Evolutionary conservation across 2,329 filamentous ascomycete species (phyloP).

Genomic region (Aureobasidium uvarum): DNA sequence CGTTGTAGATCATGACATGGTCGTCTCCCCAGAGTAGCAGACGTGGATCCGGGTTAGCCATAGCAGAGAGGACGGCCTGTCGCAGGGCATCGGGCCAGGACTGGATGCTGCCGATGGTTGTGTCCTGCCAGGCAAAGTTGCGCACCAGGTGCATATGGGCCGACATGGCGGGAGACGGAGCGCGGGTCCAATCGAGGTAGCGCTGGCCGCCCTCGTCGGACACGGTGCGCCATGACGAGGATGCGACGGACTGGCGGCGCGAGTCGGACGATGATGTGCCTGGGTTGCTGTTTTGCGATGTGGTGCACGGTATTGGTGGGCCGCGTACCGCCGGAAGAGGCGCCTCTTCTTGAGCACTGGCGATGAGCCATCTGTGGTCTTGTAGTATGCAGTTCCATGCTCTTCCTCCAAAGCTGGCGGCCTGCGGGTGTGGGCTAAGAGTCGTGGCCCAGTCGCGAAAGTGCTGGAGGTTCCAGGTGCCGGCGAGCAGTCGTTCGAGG

Average conservation of each 20-base stretch:
- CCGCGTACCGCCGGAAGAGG: no score
- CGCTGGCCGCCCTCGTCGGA: slow-evolving; percentile 16
- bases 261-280: slow-evolving; percentile 9
- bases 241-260: slow-evolving; percentile 1
- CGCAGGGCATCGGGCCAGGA: slow-evolving; percentile 34
- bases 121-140: slow-evolving; percentile 35
- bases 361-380: slow-evolving; percentile 12
- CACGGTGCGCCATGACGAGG: slow-evolving; percentile 23
- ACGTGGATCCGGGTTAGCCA: slow-evolving; percentile 36
- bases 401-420: background rate
- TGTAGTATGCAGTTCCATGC: slow-evolving; percentile 11
- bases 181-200: slow-evolving; percentile 20
- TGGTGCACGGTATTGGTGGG: no score
- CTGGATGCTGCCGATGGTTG: slow-evolving; percentile 34
- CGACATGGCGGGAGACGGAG: slow-evolving; percentile 1
- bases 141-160: slow-evolving; percentile 30
- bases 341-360: background rate
- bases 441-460: slow-evolving; percentile 11
- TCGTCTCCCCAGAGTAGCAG: slow-evolving; percentile 37
- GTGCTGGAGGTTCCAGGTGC: background rate
- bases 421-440: background rate
- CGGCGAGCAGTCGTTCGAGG: slow-evolving; percentile 10
- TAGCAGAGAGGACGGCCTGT: slow-evolving; percentile 32
- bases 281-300: background rate
- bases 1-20: slow-evolving; percentile 41